A percentile compares a stretch with the other conserved stretches of the same genome.
phyloP scores from a whole-genome alignment of 805 yeast genomes.

The Kluyveromyces siamensis region DNA sequence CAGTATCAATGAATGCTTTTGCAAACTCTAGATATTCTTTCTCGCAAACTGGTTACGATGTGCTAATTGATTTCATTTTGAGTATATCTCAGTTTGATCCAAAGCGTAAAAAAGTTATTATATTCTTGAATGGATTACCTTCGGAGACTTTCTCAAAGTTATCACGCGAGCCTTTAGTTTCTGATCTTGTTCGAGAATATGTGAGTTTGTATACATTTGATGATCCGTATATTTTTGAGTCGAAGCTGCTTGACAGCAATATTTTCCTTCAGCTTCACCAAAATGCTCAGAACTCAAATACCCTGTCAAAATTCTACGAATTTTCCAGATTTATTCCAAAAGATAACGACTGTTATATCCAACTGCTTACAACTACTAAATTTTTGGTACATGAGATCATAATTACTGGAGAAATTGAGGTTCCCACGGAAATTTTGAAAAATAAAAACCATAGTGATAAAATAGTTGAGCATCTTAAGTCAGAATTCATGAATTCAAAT shows the following conservation, averaged over 20 bases:
- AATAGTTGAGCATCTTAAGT: background rate
- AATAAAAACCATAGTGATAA: too few relatives aligned
- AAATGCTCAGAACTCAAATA: slow-evolving; percentile 13
- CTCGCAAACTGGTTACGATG: slow-evolving; percentile 16
- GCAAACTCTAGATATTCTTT: slow-evolving; percentile 21
- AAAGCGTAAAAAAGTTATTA: slow-evolving; percentile 6
- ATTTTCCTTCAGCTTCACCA: slow-evolving; percentile 29
- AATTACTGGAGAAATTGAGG: background rate
- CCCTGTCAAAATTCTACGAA: slow-evolving; percentile 14
- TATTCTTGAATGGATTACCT: slow-evolving; percentile 15
- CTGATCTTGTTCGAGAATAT: slow-evolving; percentile 14
- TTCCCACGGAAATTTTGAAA: background rate
- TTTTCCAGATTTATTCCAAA: slow-evolving; percentile 3
- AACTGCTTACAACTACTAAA: slow-evolving; percentile 11
- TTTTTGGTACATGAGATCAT: slow-evolving; percentile 6
- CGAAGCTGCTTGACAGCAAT: slow-evolving; percentile 27
- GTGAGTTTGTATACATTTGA: slow-evolving; percentile 20
- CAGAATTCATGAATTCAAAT: background rate
- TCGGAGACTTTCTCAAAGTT: slow-evolving; percentile 3
- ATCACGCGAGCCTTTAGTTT: slow-evolving; percentile 2
- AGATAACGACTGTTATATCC: background rate
- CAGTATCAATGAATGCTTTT: slow-evolving; percentile 27
- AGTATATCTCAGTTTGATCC: slow-evolving; percentile 3
- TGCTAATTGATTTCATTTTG: slow-evolving; percentile 25
- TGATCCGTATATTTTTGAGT: slow-evolving; percentile 21